phyloP scores from a whole-genome alignment of 1,284 basidiomycete species.

The Trametes versicolor region DNA sequence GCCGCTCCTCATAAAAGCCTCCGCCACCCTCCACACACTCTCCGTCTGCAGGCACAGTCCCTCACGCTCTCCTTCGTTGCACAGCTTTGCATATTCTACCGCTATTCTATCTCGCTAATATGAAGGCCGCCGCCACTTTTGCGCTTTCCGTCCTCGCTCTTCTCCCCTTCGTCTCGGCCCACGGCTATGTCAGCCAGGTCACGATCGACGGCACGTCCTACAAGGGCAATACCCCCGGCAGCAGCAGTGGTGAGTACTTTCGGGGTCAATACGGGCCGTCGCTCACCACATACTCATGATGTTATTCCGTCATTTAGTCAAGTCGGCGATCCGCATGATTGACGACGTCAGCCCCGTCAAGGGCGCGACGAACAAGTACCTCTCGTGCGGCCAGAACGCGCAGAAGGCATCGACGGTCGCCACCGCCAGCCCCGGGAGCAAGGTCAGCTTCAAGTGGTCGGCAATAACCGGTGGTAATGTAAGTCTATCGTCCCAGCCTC shows the following conservation, averaged over 20 bases:
- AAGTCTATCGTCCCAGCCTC: conserved; percentile 33
- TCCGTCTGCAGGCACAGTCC: conserved; percentile 27
- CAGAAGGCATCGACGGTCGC: conserved; percentile 48
- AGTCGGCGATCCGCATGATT: conserved; percentile 40
- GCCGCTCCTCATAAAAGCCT: conserved; percentile 10
- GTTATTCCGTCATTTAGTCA: conserved; percentile 45
- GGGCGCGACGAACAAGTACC: conserved; percentile 48
- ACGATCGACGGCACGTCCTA: conserved; percentile 64
- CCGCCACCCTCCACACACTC: background rate
- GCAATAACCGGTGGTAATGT: conserved; percentile 51
- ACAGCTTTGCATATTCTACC: background rate
- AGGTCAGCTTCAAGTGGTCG: conserved; percentile 62
- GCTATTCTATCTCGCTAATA: conserved; percentile 13
- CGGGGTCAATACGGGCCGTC: too few relatives aligned
- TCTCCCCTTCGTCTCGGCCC: conserved; percentile 55
- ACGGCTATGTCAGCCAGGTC: conserved; percentile 65
- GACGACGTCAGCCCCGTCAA: conserved; percentile 51
- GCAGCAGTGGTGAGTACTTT: conserved; percentile 35
- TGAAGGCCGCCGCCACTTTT: conserved; percentile 32
- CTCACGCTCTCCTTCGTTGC: background rate
- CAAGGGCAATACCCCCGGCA: conserved; percentile 61
- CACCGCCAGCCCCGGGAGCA: conserved; percentile 52
- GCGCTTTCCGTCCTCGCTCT: conserved; percentile 36
- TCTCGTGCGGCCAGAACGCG: conserved; percentile 55
- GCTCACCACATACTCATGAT: conserved; percentile 49